Evolutionary conservation across 495 filamentous ascomycete genomes (phyloP).

Genomic region (Hyaloscypha variabilis): DNA sequence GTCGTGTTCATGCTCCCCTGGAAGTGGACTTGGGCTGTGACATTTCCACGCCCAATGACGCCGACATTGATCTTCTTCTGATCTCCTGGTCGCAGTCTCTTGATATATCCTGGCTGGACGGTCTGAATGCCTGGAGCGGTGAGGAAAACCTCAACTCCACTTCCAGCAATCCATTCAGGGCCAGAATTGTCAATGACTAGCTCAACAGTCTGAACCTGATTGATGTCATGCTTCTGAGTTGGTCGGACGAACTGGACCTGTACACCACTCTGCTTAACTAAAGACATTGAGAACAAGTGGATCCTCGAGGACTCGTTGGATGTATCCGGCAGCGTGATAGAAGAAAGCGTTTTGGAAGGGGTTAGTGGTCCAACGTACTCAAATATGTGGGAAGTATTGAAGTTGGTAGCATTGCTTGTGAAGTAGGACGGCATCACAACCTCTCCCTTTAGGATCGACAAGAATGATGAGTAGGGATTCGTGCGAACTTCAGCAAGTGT

Average conservation of each 20-base stretch:
- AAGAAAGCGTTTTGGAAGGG: conserved; percentile 45
- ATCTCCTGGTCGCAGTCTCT: conserved; percentile 54
- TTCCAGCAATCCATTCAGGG: conserved; percentile 40
- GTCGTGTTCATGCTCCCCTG: conserved; percentile 6
- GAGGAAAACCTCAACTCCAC: conserved; percentile 41
- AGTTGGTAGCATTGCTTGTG: conserved; percentile 46
- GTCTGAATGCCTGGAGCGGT: conserved; percentile 42
- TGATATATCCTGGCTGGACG: conserved; percentile 41
- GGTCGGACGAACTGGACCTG: conserved; percentile 52
- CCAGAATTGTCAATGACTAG: conserved; percentile 54
- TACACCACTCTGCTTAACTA: conserved; percentile 32
- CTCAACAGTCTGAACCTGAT: conserved; percentile 53
- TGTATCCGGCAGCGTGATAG: conserved; percentile 44
- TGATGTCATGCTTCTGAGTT: conserved; percentile 47
- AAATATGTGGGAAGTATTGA: conserved; percentile 55
- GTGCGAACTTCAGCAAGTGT: conserved; percentile 45
- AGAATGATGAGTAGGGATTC: conserved; percentile 49
- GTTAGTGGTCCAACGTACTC: conserved; percentile 50
- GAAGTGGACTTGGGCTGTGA: conserved; percentile 21
- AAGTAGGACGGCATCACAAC: conserved; percentile 51
- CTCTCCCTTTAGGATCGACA: conserved; percentile 52
- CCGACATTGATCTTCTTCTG: conserved; percentile 51
- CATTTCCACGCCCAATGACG: conserved; percentile 34
- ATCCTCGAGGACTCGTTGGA: conserved; percentile 37
- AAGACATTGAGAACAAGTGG: conserved; percentile 48